Percentiles rank a stretch among this genome's conserved stretches.
Conservation (phyloP, 31 red algal species). For the Porphyra umbilicalis region DNA sequence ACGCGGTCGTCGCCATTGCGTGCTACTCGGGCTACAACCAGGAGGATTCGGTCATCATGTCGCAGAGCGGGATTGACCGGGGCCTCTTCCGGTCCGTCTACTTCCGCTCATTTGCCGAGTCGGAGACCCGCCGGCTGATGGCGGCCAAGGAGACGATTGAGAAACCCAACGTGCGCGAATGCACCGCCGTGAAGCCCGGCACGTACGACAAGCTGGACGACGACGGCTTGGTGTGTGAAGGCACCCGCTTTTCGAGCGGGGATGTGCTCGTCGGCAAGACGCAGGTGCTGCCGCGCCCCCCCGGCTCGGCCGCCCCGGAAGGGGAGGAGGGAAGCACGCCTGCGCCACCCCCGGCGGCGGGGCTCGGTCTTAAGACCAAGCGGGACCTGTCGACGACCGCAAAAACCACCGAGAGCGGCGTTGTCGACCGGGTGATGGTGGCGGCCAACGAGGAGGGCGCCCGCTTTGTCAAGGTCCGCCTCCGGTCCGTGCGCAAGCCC, state of each 20-base stretch:
- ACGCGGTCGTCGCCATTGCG: slow-evolving; percentile 91
- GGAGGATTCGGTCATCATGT: slow-evolving; percentile 98
- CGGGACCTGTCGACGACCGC: slow-evolving; percentile 79
- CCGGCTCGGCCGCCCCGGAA: slow-evolving; percentile 19
- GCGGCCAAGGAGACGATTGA: slow-evolving; percentile 74
- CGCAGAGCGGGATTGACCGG: slow-evolving; percentile 84
- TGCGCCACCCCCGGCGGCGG: slow-evolving; percentile 1
- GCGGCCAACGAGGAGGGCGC: slow-evolving; percentile 78
- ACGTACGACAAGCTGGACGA: slow-evolving; percentile 83
- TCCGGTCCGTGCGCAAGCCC: slow-evolving; percentile 84
- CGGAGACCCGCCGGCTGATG: slow-evolving; percentile 71
- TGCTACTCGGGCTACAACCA: slow-evolving; percentile 99
- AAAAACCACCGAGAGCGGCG: slow-evolving; percentile 84
- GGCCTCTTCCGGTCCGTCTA: slow-evolving; percentile 88
- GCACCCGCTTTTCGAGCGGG: slow-evolving; percentile 52
- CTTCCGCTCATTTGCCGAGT: slow-evolving; percentile 74
- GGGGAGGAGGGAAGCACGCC: slow-evolving; percentile 2
- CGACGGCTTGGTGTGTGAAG: slow-evolving; percentile 88
- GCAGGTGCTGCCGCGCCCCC: slow-evolving; percentile 16
- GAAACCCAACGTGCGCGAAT: slow-evolving; percentile 51
- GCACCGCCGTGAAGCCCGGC: slow-evolving; percentile 71
- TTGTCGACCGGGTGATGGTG: slow-evolving; percentile 94
- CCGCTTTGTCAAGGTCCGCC: slow-evolving; percentile 77
- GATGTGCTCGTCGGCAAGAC: slow-evolving; percentile 94
- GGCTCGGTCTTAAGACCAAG: slow-evolving; percentile 36